Percentiles rank a stretch among this genome's conserved stretches.
Evolutionary conservation across 345 rosid genomes (phyloP).

Genomic region (Leavenworthia alabamica): DNA sequence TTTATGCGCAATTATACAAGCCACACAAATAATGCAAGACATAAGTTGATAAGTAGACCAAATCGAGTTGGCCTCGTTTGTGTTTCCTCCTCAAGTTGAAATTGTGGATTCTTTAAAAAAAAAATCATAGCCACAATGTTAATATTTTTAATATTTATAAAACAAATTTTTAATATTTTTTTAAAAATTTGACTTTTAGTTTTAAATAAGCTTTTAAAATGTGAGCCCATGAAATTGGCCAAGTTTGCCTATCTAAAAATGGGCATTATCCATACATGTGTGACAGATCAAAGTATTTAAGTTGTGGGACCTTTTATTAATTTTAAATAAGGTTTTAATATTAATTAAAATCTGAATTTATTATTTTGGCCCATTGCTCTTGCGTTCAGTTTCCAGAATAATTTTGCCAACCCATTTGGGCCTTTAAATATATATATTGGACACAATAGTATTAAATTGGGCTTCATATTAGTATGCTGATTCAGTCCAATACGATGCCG

Average conservation of each 20-base stretch:
- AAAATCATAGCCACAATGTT: background rate
- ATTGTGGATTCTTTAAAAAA: background rate
- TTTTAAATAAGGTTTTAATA: too few species aligned
- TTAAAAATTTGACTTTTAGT: too few species aligned
- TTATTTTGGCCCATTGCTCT: too few species aligned
- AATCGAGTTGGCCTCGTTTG: conserved; percentile 8
- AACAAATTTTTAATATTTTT: too few species aligned
- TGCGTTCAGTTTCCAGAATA: background rate
- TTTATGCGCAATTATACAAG: background rate
- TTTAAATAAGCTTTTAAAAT: too few species aligned
- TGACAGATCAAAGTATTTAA: too few species aligned
- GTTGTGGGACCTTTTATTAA: too few species aligned
- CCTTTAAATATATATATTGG: background rate
- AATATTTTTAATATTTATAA: too few species aligned
- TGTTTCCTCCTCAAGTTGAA: conserved; percentile 15
- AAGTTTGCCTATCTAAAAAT: too few species aligned
- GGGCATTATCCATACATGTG: too few species aligned
- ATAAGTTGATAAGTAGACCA: conserved; percentile 17
- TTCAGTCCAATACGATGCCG: background rate
- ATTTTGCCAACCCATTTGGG: background rate
- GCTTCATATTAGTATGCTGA: background rate
- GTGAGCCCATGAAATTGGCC: too few species aligned
- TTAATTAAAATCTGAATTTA: too few species aligned
- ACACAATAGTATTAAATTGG: background rate
- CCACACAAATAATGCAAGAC: conserved; percentile 21